A percentile compares a stretch with the other conserved stretches of the same genome.
These are phyloP conservation scores for Aspergillus brasiliensis DNA, from an alignment of 2,329 filamentous ascomycete genomes.

Conservation along the genomic window DNA sequence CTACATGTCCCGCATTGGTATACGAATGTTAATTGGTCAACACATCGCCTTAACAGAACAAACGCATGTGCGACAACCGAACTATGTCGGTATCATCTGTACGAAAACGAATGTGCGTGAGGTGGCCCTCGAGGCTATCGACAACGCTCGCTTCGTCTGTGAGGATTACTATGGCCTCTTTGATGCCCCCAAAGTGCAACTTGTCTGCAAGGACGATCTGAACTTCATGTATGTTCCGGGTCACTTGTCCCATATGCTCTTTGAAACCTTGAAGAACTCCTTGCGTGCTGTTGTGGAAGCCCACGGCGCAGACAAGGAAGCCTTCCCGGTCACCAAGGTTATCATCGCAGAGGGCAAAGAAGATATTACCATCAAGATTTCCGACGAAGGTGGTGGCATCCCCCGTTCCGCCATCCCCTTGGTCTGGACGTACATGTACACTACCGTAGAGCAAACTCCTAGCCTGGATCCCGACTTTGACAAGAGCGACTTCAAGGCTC, in stretches of 20 bases:
- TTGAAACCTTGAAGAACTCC: constrained; percentile 98
- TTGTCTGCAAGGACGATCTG: constrained; percentile 90
- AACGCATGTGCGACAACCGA: constrained; percentile 81
- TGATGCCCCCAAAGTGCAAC: constrained; percentile 92
- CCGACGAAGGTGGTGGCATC: constrained; percentile 94
- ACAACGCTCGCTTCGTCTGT: constrained; percentile 98
- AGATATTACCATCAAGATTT: constrained; percentile 98
- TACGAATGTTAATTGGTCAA: constrained; percentile 98
- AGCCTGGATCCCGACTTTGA: constrained; percentile 96
- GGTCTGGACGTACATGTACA: constrained; percentile 99
- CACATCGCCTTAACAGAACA: constrained; percentile 97
- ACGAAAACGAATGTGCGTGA: constrained; percentile 97
- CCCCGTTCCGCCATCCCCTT: constrained; percentile 89
- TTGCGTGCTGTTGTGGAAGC: constrained; percentile 94
- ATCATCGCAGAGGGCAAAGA: constrained; percentile 97
- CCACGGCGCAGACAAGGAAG: constrained; percentile 91
- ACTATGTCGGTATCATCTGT: constrained; percentile 98
- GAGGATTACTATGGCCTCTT: constrained; percentile 98
- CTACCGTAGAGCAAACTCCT: constrained; percentile 93
- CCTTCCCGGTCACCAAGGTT: constrained; percentile 95
- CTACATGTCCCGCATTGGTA: constrained; percentile 99
- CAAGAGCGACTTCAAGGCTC: constrained; percentile 98
- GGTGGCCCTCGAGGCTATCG: constrained; percentile 93
- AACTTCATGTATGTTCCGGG: constrained; percentile 99
- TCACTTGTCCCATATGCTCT: constrained; percentile 99